Base-by-base conservation (phyloP, 2,329 filamentous ascomycete genomes). In the Eurotiales sp. region DNA sequence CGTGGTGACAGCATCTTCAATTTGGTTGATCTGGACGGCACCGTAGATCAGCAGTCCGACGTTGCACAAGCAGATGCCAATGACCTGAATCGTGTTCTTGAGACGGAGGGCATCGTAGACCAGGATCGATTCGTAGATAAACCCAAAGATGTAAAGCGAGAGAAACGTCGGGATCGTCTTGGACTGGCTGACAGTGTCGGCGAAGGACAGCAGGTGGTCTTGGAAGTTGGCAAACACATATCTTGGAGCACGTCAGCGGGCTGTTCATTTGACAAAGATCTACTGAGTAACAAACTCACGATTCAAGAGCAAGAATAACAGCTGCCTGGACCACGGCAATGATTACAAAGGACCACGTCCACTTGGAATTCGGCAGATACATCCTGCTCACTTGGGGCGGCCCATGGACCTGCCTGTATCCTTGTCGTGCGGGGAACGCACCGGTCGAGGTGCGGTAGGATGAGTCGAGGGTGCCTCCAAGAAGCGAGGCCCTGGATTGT, bases 41-140 rank as follows among this genome's bases (percentile, higher is more conserved):
- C 92, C 90, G 67, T 99, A 99, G 56, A 97, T 84, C 64, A 97
- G 80, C 59, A 99, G 83, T 36, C 90, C 92, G 27, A 93, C 72
- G 71, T 99, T 97, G 74, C 93, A 93, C 52, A 95, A 75, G 72
- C 92, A 96, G 25, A 99, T 80, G 40, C 93, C 93, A 61, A 99
- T 97, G 67, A 97, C 81, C 71, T 99, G 93, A 77, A 99, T 99
- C 10, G 93, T 99, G 74, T 99, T 99, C 72, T 96, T 96, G 66
- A 92, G 78, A 56, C 90, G 85, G 53, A 99, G 78, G 14, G 92
- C 93, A 75, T 99, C 93, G 80, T 90, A 97, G 11, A 93, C 88
- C 48, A 99, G 78, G 23, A 95, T 75, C 27, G 97, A 75, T 66
- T 96, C 85, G 73, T 97, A 99, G 52, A 99, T 71, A 73, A 95